Base-by-base conservation (phyloP, 768 basidiomycete species). In the Naganishia friedmannii region DNA sequence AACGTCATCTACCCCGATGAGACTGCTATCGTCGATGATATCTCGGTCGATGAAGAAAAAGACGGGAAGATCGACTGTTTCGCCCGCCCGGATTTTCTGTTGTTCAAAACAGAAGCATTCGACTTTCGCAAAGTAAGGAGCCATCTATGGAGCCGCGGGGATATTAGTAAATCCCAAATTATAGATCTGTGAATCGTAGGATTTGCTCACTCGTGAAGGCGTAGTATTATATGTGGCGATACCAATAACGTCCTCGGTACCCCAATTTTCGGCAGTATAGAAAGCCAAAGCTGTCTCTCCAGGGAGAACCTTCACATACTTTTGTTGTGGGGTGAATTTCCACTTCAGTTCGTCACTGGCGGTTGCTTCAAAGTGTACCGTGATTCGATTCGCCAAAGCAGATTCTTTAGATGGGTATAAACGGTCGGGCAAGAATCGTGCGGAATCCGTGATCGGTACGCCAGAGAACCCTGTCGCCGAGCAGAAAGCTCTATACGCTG, bases 41-140 rank as follows among this genome's bases (percentile, higher is more conserved):
- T 98, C 96, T 73, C 92, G 91, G 84, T 99, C 96, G 74, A 99
- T 95, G 84, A 99, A 99, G 84, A 99, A 99, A 68, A 99, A 86
- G 23, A 99, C 85, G 2, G 96, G 96, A 86, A 99, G 92, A 81
- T 99, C 96, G 39, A 99, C 90, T 82, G 97, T 93, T 83, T 99
- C 96, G 32, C 90, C 89, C 0, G 94, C 93, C 29, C 96, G 84
- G 12, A 99, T 86, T 75, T 89, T 90, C 82, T 99, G 96, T 79
- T 99, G 96, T 80, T 99, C 96, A 74, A 99, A 99, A 82, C 96
- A 99, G 84, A 99, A 99, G 74, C 96, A 99, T 81, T 99, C 96
- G 15, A 99, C 93, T 83, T 99, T 99, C 63, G 94, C 93, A 78
- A 99, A 99, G 81, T 98, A 98, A 0, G 95, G 93, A 10, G 96